Evolutionary conservation across 2,329 filamentous ascomycete genomes (phyloP).

Genomic region (Bretziella fagacearum): DNA sequence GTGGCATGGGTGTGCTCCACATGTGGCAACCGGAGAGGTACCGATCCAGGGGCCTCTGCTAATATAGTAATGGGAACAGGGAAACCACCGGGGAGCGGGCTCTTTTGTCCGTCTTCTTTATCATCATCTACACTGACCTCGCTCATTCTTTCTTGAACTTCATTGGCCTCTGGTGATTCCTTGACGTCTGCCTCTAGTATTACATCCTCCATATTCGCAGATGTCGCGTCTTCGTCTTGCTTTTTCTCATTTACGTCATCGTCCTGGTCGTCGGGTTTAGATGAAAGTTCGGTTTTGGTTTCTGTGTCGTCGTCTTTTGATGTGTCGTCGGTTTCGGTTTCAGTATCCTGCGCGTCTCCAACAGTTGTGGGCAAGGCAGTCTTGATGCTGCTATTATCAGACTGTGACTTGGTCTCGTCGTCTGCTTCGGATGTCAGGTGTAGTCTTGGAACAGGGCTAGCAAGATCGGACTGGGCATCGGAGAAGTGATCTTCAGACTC

Average conservation of each 20-base stretch:
- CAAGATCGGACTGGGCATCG: constrained; percentile 40
- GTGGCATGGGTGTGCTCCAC: constrained; percentile 30
- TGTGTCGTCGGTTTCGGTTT: constrained; percentile 34
- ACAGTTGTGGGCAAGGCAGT: constrained; percentile 27
- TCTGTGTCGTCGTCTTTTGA: constrained; percentile 18
- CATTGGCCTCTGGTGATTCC: no score
- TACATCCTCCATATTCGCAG: no score
- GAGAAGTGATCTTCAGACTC: constrained; percentile 56
- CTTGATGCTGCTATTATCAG: constrained; percentile 18
- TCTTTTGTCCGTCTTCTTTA: not conserved
- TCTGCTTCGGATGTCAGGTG: constrained; percentile 33
- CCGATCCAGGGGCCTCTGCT: constrained; percentile 32
- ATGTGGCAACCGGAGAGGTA: constrained; percentile 28
- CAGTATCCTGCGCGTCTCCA: no score
- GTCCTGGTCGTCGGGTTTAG: constrained; percentile 8
- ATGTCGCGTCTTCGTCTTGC: not conserved
- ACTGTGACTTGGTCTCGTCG: constrained; percentile 2
- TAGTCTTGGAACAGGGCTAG: constrained; percentile 24
- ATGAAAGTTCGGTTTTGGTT: constrained; percentile 16
- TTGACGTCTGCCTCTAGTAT: no score
- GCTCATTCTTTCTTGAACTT: not conserved
- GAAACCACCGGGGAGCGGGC: constrained; percentile 3
- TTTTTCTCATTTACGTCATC: constrained; percentile 2
- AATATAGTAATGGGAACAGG: constrained; percentile 35
- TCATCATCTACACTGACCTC: not conserved